A percentile compares a stretch with the other conserved stretches of the same genome.
Evolutionary conservation across 257 asterid species (phyloP).

Genomic region (Nicotiana sylvestris): DNA sequence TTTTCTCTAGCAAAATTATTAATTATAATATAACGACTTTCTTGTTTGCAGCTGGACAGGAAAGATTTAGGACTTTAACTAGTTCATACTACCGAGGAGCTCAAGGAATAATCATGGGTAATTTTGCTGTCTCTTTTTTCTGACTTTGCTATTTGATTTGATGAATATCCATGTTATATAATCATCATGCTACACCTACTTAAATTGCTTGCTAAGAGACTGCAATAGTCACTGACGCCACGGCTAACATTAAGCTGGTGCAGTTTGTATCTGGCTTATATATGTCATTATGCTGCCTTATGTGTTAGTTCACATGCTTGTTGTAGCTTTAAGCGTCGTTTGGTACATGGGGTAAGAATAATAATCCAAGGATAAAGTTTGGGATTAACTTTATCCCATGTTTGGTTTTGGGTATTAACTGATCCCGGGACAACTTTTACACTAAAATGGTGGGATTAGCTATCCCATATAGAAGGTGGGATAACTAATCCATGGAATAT

Average conservation of each 20-base stretch:
- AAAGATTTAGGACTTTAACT: constrained; percentile 66
- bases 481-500: too few relatives aligned
- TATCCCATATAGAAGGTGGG: too few relatives aligned
- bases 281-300: not conserved
- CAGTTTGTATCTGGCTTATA: not conserved
- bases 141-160: not conserved
- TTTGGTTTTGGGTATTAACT: too few relatives aligned
- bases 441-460: too few relatives aligned
- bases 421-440: too few relatives aligned
- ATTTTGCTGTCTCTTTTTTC: constrained; percentile 8
- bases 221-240: not conserved
- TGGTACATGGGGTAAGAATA: too few relatives aligned
- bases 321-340: not conserved
- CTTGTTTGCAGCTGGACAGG: constrained; percentile 61
- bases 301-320: not conserved
- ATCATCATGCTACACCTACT: not conserved
- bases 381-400: too few relatives aligned
- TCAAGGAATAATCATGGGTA: constrained; percentile 71
- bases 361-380: too few relatives aligned
- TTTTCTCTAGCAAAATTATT: not conserved
- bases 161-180: not conserved
- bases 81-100: constrained; percentile 77
- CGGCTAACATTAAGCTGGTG: not conserved
- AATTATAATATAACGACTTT: constrained; percentile 7
- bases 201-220: not conserved